Evolutionary conservation across 139 green algal species (phyloP).

Genomic region (Chlorella ohadii): DNA sequence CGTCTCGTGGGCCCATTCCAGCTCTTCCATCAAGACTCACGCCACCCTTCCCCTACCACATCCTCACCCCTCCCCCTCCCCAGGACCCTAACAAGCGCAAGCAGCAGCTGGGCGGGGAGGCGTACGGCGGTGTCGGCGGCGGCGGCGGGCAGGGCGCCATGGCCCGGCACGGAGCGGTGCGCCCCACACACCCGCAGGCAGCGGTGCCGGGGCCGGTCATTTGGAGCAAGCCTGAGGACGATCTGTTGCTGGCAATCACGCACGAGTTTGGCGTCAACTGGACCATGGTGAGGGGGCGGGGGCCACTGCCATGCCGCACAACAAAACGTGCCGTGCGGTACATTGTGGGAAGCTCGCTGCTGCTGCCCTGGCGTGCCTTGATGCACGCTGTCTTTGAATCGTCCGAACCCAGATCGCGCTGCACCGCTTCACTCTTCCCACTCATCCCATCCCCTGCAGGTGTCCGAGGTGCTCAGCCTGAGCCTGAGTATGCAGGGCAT

Average conservation of each 20-base stretch:
- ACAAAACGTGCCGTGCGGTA: too few species aligned
- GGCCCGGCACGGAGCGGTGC: neutral
- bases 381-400: neutral
- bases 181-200: neutral
- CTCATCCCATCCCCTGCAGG: neutral
- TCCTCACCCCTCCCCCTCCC: neutral
- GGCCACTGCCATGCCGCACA: neutral
- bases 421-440: neutral
- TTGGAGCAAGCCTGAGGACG: constrained; percentile 44
- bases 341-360: neutral
- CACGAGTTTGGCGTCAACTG: constrained; percentile 84
- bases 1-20: too few species aligned
- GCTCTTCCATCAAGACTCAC: too few species aligned
- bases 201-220: constrained; percentile 13
- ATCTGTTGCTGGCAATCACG: constrained; percentile 71
- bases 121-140: neutral
- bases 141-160: constrained; percentile 13
- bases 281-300: constrained; percentile 51
- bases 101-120: constrained; percentile 3
- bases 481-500: constrained; percentile 62
- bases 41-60: neutral
- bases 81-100: constrained; percentile 26
- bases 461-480: constrained; percentile 62
- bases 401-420: too few species aligned
- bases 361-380: neutral